These are phyloP conservation scores for Solanum virginianum DNA, from an alignment of 257 asterid genomes.

Conservation along the genomic window DNA sequence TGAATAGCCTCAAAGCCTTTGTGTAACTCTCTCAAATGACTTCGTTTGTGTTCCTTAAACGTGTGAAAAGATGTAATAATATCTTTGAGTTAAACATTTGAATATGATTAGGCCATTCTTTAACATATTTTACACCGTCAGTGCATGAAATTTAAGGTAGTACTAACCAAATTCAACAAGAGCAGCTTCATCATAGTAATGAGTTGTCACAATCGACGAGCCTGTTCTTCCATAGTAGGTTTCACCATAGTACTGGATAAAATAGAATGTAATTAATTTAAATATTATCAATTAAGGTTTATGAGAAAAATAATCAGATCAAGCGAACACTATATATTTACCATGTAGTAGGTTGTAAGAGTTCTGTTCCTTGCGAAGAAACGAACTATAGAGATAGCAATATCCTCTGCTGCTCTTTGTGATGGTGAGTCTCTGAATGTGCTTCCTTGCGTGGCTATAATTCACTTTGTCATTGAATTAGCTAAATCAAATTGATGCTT, in stretches of 20 bases:
- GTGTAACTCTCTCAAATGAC: conserved; percentile 50
- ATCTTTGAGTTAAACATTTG: not conserved
- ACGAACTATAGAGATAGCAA: conserved; percentile 43
- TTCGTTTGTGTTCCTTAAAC: conserved; percentile 51
- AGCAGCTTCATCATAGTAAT: conserved; percentile 80
- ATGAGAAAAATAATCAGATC: not conserved
- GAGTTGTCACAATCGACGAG: conserved; percentile 59
- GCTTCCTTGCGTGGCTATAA: too few relatives aligned
- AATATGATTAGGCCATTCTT: not conserved
- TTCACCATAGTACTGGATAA: conserved; percentile 59
- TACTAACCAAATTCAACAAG: conserved; percentile 56
- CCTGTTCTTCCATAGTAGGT: conserved; percentile 64
- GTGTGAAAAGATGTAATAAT: conserved; percentile 8
- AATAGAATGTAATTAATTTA: not conserved
- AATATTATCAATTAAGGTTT: not conserved
- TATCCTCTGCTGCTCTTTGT: conserved; percentile 60
- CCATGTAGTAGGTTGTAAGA: conserved; percentile 65
- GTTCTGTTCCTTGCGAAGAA: conserved; percentile 63
- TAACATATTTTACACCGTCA: not conserved
- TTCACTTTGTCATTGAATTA: too few relatives aligned
- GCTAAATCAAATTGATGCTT: too few relatives aligned
- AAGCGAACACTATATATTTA: not conserved
- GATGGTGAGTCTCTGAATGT: conserved; percentile 66
- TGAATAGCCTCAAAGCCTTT: conserved; percentile 41
- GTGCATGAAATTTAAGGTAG: not conserved